Conservation (phyloP, 169 alveolate species). For the Cryptosporidium sp. region DNA sequence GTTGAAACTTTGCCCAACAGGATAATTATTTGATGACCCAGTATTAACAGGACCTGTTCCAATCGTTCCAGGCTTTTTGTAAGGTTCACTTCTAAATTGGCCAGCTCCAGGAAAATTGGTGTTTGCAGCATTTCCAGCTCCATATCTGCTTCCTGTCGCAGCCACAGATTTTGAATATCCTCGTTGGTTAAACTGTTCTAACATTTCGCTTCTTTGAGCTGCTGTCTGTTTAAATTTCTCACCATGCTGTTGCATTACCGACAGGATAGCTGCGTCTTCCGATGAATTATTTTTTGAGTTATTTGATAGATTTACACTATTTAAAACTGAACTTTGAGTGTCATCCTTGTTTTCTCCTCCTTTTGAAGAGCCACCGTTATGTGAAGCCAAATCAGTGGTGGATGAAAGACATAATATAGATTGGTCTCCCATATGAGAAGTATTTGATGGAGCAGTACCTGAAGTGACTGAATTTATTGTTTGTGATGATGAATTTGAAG, state of each 20-base stretch:
- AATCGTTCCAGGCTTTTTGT: slow-evolving; percentile 4
- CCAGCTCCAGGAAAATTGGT: slow-evolving; percentile 1
- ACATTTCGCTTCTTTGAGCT: slow-evolving; percentile 69
- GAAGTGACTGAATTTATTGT: not conserved
- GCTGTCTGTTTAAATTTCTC: slow-evolving; percentile 67
- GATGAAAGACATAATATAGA: not conserved
- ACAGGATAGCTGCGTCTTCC: slow-evolving; percentile 67
- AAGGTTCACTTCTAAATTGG: slow-evolving; percentile 46
- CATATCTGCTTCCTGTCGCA: slow-evolving; percentile 3
- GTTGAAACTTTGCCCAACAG: not conserved
- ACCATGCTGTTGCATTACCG: slow-evolving; percentile 74
- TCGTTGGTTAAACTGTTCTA: slow-evolving; percentile 50
- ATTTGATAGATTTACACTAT: not conserved
- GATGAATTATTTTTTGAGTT: not conserved
- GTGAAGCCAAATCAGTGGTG: not conserved
- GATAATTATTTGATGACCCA: not conserved
- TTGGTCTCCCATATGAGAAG: not conserved
- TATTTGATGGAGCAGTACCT: not conserved
- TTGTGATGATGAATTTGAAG: not conserved
- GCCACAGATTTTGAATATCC: not conserved
- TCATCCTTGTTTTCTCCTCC: not conserved
- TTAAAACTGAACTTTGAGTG: not conserved
- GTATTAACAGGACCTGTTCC: not conserved
- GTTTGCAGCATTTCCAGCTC: not conserved
- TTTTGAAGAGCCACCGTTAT: not conserved